Conservation (phyloP, 2,329 filamentous ascomycete species). For the Teratosphaeria pseudoeucalypti region DNA sequence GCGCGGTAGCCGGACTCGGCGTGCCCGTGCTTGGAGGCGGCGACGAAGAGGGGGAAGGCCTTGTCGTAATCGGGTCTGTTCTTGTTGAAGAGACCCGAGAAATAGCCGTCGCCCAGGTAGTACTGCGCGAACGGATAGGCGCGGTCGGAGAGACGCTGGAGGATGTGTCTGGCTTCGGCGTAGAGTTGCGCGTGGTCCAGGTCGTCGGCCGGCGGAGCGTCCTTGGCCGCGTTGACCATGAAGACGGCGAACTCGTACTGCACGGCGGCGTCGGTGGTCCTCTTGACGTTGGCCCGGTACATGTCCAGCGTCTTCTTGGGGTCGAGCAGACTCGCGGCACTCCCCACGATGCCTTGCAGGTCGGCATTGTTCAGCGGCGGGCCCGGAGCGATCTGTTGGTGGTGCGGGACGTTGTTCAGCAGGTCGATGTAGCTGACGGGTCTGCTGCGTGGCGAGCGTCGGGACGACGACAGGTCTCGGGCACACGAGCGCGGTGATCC, state of each 20-base stretch:
- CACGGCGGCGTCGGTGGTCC: constrained; percentile 79
- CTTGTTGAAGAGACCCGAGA: constrained; percentile 90
- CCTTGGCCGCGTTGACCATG: constrained; percentile 79
- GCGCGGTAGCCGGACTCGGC: constrained; percentile 91
- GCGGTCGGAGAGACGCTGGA: constrained; percentile 74
- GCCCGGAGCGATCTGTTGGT: constrained; percentile 60
- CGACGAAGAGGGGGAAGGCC: constrained; percentile 83
- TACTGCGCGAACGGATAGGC: constrained; percentile 97
- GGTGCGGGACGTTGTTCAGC: constrained; percentile 58
- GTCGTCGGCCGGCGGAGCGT: constrained; percentile 41
- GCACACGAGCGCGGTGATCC: constrained; percentile 27
- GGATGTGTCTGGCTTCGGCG: constrained; percentile 76
- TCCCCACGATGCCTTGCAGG: constrained; percentile 68
- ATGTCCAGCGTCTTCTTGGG: constrained; percentile 92
- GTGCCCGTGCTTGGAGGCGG: constrained; percentile 93
- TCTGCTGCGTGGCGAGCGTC: constrained; percentile 47
- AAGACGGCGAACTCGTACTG: constrained; percentile 97
- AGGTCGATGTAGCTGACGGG: constrained; percentile 53
- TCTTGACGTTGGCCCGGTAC: constrained; percentile 95
- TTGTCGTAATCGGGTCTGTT: constrained; percentile 84
- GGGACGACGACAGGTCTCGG: constrained; percentile 40
- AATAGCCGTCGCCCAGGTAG: constrained; percentile 88
- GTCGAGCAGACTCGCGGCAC: constrained; percentile 81
- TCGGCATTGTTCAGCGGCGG: constrained; percentile 64
- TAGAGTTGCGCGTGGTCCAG: constrained; percentile 52